A percentile compares a stretch with the other conserved stretches of the same genome.
Evolutionary conservation across 139 green algal species (phyloP).

Genomic region (Gonium pectorale): DNA sequence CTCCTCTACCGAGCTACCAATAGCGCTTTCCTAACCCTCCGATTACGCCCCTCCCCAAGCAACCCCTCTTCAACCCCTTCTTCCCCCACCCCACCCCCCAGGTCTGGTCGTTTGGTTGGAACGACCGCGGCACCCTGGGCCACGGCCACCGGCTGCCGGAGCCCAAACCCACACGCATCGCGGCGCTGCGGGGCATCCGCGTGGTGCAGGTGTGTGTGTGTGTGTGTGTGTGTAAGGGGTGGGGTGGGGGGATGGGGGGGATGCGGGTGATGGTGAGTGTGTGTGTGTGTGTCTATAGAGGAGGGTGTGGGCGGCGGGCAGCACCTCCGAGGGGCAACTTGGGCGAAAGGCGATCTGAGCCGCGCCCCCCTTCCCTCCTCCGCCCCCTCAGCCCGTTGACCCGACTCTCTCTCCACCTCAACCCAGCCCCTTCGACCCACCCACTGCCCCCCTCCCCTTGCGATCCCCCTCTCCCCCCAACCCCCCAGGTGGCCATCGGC

Average conservation of each 20-base stretch:
- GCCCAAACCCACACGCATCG: conserved; percentile 74
- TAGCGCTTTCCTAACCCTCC: too few relatives aligned
- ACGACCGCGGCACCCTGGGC: conserved; percentile 86
- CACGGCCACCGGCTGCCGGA: conserved; percentile 73
- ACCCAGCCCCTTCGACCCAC: background rate
- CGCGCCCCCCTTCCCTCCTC: too few relatives aligned
- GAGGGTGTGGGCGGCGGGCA: too few relatives aligned
- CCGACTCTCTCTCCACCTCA: background rate
- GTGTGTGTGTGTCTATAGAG: too few relatives aligned
- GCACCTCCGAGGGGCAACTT: too few relatives aligned
- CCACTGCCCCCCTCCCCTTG: background rate
- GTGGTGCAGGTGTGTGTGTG: conserved; percentile 68
- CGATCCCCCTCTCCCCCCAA: too few relatives aligned
- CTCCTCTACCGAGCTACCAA: too few relatives aligned
- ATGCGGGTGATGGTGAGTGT: background rate
- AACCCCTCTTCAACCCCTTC: background rate
- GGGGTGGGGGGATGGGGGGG: background rate
- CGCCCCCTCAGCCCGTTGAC: too few relatives aligned
- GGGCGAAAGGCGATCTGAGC: too few relatives aligned
- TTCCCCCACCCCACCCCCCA: background rate
- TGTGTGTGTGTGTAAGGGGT: conserved; percentile 11
- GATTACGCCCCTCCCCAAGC: background rate
- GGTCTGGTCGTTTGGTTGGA: conserved; percentile 90
- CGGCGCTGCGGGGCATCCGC: conserved; percentile 68
- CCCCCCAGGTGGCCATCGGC: conserved; percentile 84